Base-by-base conservation (phyloP, 768 basidiomycete species). In the Gautieria morchelliformis region DNA sequence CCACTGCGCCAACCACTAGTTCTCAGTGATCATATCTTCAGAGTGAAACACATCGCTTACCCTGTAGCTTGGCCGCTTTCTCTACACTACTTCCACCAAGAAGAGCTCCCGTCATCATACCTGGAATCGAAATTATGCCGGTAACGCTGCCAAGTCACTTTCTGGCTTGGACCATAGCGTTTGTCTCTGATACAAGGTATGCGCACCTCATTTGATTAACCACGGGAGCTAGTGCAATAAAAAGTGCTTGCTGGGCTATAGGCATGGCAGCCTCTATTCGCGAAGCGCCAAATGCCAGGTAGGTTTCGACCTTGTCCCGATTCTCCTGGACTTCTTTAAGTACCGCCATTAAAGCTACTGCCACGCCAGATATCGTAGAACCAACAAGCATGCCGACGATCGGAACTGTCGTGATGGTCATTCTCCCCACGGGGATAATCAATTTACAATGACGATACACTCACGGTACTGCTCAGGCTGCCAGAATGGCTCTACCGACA, bases 61-160 rank as follows among this genome's bases (percentile, higher is more conserved):
- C 93, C 64, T 94, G 92, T 15, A 94, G 72, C 52, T 84, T 81
- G 1, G 89, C 89, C 0, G 92, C 93, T 69, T 91, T 89, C 20
- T 89, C 78, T 44, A 93, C 87, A 30, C 85, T 84, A 12, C 87
- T 80, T 0, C 91, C 92, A 14, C 89, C 93, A 12, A 93, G 81
- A 59, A 94, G 85, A 5, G 92, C 89, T 61, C 92, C 92, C 0
- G 88, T 90, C 88, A 93, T 91, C 89, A 90, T 92, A 3, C 90
- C 89, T 1, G 87, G 86, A 56, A 87, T 89, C 19, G 85, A 72
- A 54, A 88, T 86, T 58, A 87, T 84, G 7, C 87, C 85, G 7
- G 85, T 73, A 48, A 89, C 84, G 64, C 86, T 89, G 58, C 11
- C 33, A 20, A 39, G 22, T 9, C 20, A 40, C 39, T 42, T 15